Evolutionary conservation across 768 basidiomycete species (phyloP).

Genomic region (Pulveroboletus ravenelii): DNA sequence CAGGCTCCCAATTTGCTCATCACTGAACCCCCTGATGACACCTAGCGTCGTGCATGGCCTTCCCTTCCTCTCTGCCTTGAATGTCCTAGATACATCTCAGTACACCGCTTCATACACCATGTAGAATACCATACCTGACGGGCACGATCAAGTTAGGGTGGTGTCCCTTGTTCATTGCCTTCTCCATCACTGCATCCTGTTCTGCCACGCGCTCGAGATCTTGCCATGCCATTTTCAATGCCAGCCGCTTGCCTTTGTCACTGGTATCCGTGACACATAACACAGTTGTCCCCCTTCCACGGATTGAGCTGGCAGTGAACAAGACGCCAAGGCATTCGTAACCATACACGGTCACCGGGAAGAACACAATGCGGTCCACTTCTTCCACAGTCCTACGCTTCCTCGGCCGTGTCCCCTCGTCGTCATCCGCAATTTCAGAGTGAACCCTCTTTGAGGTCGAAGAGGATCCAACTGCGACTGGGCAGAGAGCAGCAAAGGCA

Average conservation of each 20-base stretch:
- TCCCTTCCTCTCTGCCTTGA: background rate
- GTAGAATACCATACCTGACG: too few species aligned
- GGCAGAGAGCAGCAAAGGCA: too few species aligned
- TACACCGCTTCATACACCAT: too few species aligned
- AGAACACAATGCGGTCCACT: too few species aligned
- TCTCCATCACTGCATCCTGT: background rate
- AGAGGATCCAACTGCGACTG: too few species aligned
- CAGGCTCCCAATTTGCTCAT: background rate
- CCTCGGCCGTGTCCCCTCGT: too few species aligned
- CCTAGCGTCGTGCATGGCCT: background rate
- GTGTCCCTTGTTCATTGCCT: too few species aligned
- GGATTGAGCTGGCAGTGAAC: constrained; percentile 2
- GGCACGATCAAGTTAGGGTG: too few species aligned
- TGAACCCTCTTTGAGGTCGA: too few species aligned
- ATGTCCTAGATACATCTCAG: background rate
- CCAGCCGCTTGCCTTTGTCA: background rate
- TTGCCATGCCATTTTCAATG: constrained; percentile 9
- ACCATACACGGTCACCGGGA: background rate
- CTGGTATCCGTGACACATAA: background rate
- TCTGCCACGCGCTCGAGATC: background rate
- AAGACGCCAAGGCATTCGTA: background rate
- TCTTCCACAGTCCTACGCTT: too few species aligned
- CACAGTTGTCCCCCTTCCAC: constrained; percentile 9
- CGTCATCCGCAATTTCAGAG: too few species aligned
- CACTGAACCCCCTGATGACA: background rate